Conservation (phyloP, 2,329 filamentous ascomycete species). For the Colletotrichum sp. region DNA sequence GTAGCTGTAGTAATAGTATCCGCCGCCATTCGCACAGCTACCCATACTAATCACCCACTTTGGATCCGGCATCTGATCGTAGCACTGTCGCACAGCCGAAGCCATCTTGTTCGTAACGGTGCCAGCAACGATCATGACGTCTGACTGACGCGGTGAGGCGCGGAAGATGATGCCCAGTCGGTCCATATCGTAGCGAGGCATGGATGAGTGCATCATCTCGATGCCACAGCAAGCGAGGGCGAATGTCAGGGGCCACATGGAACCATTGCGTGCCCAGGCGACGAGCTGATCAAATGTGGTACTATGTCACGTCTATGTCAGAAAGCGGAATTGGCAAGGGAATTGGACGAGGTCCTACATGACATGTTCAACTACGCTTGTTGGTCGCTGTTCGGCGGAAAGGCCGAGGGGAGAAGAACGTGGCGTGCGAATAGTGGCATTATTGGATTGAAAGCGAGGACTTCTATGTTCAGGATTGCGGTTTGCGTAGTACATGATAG, state of each 20-base stretch:
- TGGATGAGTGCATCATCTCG: constrained; percentile 95
- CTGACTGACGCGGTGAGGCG: constrained; percentile 84
- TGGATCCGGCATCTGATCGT: constrained; percentile 95
- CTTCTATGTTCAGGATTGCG: accelerated
- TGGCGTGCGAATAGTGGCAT: background rate
- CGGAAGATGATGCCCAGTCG: constrained; percentile 90
- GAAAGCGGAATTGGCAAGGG: background rate
- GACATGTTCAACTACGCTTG: background rate
- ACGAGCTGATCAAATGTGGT: constrained; percentile 79
- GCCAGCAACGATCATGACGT: constrained; percentile 95
- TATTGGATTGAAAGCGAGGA: background rate
- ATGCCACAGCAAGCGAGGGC: constrained; percentile 87
- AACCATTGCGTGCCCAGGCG: constrained; percentile 86
- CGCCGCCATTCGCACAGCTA: constrained; percentile 82
- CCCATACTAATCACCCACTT: constrained; percentile 87
- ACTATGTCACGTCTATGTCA: constrained; percentile 41
- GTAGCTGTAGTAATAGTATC: constrained; percentile 89
- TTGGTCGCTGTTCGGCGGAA: background rate
- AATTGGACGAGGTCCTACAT: accelerated
- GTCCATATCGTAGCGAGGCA: constrained; percentile 88
- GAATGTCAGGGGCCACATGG: constrained; percentile 89
- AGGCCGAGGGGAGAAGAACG: background rate
- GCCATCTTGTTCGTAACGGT: constrained; percentile 98
- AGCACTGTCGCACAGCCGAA: constrained; percentile 85
- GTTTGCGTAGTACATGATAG: accelerated